Base-by-base conservation (phyloP, 164 flowering plant species). In the Annona squamosa region DNA sequence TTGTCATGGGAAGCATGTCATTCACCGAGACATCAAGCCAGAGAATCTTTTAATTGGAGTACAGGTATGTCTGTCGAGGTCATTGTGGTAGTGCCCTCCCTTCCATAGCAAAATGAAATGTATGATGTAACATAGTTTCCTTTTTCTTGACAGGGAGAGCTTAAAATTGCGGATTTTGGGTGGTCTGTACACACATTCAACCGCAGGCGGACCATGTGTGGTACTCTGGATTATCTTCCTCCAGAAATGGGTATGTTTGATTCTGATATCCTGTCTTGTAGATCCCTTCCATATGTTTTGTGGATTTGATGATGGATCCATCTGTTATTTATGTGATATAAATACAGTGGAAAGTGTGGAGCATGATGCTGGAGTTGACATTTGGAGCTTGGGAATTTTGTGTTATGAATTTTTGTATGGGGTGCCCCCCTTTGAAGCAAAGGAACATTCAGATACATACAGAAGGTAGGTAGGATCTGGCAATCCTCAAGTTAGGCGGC, bases 171-270 rank as follows among this genome's bases (percentile, higher is more conserved):
- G 43, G 98, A 95, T 78, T 95, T 95, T 84, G 99, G 99, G 65
- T 95, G 99, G 99, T 93, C 99, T 3, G 99, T 95, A 17, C 99
- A 95, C 76, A 93, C 99, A 48, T 95, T 95, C 65, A 93, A 91
- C 77, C 90, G 98, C 63, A 87, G 98, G 77, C 74, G 87, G 77
- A 95, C 99, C 65, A 93, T 93, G 98, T 95, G 99, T 75, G 99
- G 99, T 19, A 95, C 99, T 68, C 81, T 95, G 72, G 99, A 95
- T 79, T 93, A 95, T 73, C 94, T 95, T n/a, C 99, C 99, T 37
- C 99, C 99, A 17, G 99, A 95, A 82, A 95, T 95, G 99, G 98
- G 99, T 95, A 87, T 56, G 93, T 64, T 13, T 43, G 13, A 65
- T 5, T 10, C 61, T 7, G 3, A 42, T 26, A 26, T 46, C 16